Evolutionary conservation across 805 yeast genomes (phyloP), one percentile per base, ranked within the genome.

Genomic region (Schwanniomyces yamadae): DNA sequence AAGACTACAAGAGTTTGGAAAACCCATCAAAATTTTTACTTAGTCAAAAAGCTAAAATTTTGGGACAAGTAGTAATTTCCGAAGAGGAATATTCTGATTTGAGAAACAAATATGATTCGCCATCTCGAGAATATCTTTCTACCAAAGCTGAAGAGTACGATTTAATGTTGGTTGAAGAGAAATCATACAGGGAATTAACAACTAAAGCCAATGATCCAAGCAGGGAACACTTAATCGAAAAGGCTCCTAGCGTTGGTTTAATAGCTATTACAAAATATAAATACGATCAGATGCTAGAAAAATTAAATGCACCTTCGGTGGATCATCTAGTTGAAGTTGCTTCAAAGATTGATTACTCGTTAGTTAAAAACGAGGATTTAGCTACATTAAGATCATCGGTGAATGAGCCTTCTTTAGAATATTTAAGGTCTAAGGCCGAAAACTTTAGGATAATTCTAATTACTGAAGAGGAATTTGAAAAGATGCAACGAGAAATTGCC

Each of bases 391-490:
- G 3, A 31, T 33, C 13, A 23, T 23, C 18, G 22, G 48, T 34
- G 2, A 31, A 53, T 5, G 37, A 34, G 6, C 72, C 74, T 5
- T 27, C 59, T 13, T 11, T 54, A 5, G 66, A 60, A 0, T 49
- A 54, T 28, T 25, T 73, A 21, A 48, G 38, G 23, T 40, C 36
- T 4, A 54, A 57, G 22, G 61, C 69, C 0, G 26, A 22, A 4
- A 36, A 42, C 6, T 36, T 28, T 6, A 45, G 44, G 10, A 51
- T 49, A 33, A 37, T 40, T 4, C 31, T 51, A 5, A 44, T 55
- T 13, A 44, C 49, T 24, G 38, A 49, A 15, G 51, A 47, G 18
- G 57, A 54, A 16, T 27, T 45, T n/a, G 46, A 54, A 24, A 47
- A 41, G 6, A 18, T 28, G 19, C 18, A 28, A 4, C 4, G 4